phyloP scores from a whole-genome alignment of 1,139 yeast genomes.

The Suhomyces choctaworum region DNA sequence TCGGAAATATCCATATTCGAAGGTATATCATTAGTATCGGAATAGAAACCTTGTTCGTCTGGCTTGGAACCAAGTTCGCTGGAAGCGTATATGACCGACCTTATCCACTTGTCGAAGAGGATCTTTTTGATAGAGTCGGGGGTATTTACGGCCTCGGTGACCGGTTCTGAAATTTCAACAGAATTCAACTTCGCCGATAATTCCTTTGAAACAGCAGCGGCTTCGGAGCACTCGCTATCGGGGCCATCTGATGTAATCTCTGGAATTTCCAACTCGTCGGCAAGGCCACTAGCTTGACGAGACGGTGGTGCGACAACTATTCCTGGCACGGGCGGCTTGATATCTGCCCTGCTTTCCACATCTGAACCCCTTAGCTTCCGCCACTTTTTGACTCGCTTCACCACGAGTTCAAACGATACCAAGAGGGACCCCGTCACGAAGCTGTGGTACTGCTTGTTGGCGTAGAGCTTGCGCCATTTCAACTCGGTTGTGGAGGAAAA shows the following conservation, averaged over 20 bases:
- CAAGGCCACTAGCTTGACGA: conserved; percentile 8
- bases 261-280: background rate
- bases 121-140: conserved; percentile 13
- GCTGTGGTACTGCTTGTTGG: conserved; percentile 45
- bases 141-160: conserved; percentile 11
- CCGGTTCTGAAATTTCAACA: conserved; percentile 16
- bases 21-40: conserved; percentile 25
- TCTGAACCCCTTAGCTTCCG: conserved; percentile 8
- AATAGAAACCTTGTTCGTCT: conserved; percentile 47
- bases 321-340: conserved; percentile 3
- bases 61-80: conserved; percentile 28
- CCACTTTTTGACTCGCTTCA: conserved; percentile 18
- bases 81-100: conserved; percentile 34
- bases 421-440: conserved; percentile 60
- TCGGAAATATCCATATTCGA: conserved; percentile 30
- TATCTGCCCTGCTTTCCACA: conserved; percentile 7
- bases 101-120: conserved; percentile 31
- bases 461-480: conserved; percentile 54
- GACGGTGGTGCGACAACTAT: conserved; percentile 26
- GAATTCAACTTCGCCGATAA: conserved; percentile 14
- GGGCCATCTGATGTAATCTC: background rate
- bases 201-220: background rate
- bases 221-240: background rate
- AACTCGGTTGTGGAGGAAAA: conserved; percentile 31
- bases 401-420: conserved; percentile 50